Evolutionary conservation across 2,329 filamentous ascomycete species (phyloP).

Genomic region (Diaporthe ilicicola): DNA sequence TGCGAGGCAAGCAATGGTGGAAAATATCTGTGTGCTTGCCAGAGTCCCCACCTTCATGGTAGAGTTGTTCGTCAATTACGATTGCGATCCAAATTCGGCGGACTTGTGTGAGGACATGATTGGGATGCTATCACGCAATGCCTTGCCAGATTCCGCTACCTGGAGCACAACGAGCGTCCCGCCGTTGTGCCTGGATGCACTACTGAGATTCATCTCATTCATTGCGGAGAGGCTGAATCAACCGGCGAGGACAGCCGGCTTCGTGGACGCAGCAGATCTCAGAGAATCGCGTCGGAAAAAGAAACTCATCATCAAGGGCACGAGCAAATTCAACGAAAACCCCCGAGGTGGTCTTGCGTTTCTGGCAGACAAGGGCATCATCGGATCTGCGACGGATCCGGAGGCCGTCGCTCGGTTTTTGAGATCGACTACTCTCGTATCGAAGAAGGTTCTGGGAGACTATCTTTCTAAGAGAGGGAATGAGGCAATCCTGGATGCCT

Average conservation of each 20-base stretch:
- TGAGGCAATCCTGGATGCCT: slow-evolving; percentile 83
- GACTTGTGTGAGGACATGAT: slow-evolving; percentile 97
- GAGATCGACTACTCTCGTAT: slow-evolving; percentile 85
- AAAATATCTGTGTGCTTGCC: slow-evolving; percentile 90
- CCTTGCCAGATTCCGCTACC: slow-evolving; percentile 94
- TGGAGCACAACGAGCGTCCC: slow-evolving; percentile 99
- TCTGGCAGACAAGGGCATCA: slow-evolving; percentile 85
- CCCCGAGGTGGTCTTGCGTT: slow-evolving; percentile 90
- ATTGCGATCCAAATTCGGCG: slow-evolving; percentile 89
- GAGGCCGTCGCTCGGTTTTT: slow-evolving; percentile 85
- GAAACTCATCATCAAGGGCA: slow-evolving; percentile 86
- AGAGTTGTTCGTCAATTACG: slow-evolving; percentile 97
- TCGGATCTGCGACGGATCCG: slow-evolving; percentile 77
- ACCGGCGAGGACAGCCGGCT: slow-evolving; percentile 67
- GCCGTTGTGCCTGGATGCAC: slow-evolving; percentile 89
- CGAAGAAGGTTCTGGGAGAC: slow-evolving; percentile 90
- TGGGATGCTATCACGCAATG: slow-evolving; percentile 89
- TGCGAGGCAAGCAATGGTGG: slow-evolving; percentile 97
- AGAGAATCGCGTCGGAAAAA: slow-evolving; percentile 81
- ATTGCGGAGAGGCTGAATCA: slow-evolving; percentile 87
- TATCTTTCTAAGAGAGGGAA: slow-evolving; percentile 92
- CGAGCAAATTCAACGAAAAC: slow-evolving; percentile 93
- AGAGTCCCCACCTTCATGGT: slow-evolving; percentile 94
- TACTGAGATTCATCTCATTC: slow-evolving; percentile 90
- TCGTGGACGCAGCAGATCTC: slow-evolving; percentile 71